Percentiles rank a stretch among this genome's conserved stretches.
Evolutionary conservation across 2,329 filamentous ascomycete species (phyloP).

Genomic region (Corinectria fuckeliana): DNA sequence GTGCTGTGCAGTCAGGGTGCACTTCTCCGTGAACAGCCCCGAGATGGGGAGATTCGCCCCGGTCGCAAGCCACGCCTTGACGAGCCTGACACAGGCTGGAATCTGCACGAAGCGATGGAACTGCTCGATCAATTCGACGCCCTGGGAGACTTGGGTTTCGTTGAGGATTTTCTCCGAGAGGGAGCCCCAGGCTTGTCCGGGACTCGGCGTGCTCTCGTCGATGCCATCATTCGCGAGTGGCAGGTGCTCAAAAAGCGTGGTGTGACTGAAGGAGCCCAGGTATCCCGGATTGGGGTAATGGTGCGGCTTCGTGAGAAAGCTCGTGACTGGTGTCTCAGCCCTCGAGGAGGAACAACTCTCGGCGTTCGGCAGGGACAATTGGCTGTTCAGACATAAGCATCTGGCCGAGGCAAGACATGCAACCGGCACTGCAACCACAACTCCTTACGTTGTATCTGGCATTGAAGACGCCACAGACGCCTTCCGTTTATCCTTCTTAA

Average conservation of each 20-base stretch:
- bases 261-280: slow-evolving; percentile 31
- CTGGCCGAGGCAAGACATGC: not conserved
- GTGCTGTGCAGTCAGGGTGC: not conserved
- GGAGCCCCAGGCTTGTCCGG: not conserved
- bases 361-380: not conserved
- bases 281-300: slow-evolving; percentile 34
- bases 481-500: slow-evolving; percentile 7
- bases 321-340: not conserved
- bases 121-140: slow-evolving; percentile 4
- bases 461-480: not conserved
- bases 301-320: not conserved
- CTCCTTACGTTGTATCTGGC: not conserved
- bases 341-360: not conserved
- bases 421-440: not conserved
- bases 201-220: not conserved
- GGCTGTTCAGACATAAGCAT: not conserved
- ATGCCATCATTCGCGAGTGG: not conserved
- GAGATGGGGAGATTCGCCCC: slow-evolving; percentile 11
- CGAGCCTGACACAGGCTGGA: not conserved
- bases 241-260: slow-evolving; percentile 23
- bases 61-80: not conserved
- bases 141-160: slow-evolving; percentile 1
- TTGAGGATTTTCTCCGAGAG: not conserved
- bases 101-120: not conserved
- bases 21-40: not conserved